Evolutionary conservation across 305 asterid species (phyloP).

Genomic region (Plantago lanceolata): DNA sequence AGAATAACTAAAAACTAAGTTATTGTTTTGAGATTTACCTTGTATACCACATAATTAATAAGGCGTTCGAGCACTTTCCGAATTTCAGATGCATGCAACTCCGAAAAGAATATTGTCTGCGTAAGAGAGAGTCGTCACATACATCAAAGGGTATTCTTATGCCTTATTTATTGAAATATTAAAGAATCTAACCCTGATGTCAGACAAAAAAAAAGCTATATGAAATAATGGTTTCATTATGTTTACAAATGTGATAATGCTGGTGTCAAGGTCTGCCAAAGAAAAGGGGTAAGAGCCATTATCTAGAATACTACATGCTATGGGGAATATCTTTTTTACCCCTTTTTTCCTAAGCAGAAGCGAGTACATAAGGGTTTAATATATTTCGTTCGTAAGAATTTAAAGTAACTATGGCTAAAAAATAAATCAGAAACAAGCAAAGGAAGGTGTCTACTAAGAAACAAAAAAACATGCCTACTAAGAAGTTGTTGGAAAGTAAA

Average conservation of each 20-base stretch:
- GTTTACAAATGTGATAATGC: neutral
- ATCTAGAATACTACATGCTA: neutral
- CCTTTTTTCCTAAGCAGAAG: too few species aligned
- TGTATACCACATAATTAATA: constrained; percentile 64
- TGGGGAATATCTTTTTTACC: too few species aligned
- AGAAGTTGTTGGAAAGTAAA: too few species aligned
- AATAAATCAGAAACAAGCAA: too few species aligned
- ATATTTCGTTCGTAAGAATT: too few species aligned
- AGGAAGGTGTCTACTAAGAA: too few species aligned
- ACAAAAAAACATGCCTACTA: too few species aligned
- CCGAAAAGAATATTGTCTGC: constrained; percentile 79
- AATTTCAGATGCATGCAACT: constrained; percentile 62
- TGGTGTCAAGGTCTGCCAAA: neutral
- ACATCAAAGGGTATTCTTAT: neutral
- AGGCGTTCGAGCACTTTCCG: constrained; percentile 78
- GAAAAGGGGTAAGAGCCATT: neutral
- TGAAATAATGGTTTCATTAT: neutral
- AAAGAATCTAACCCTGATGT: neutral
- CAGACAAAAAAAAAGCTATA: neutral
- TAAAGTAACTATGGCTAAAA: too few species aligned
- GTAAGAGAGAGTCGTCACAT: constrained; percentile 20
- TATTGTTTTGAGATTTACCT: constrained; percentile 39
- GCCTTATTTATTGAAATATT: neutral
- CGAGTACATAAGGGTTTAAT: too few species aligned
- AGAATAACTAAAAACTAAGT: constrained; percentile 3